Base-by-base conservation (phyloP, 768 basidiomycete genomes). In the Tulasnella sp. region DNA sequence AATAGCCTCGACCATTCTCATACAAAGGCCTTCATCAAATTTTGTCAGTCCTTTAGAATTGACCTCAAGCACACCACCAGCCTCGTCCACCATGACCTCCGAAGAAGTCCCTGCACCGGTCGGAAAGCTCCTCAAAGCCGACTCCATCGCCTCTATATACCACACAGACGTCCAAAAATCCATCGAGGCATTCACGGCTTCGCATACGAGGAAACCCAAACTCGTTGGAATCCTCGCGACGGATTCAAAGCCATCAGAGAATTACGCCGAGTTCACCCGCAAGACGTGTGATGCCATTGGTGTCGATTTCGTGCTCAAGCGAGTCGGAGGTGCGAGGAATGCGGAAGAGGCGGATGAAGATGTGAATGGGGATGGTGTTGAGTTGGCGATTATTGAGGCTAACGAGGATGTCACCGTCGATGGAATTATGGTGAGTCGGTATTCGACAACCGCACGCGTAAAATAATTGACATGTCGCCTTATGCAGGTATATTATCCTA, bases 371-470 rank as follows among this genome's bases (percentile, higher is more conserved):
- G 89, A 92, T 29, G 92, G 88, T 9, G 91, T 92, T 6, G 96
- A 99, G 68, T 88, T 94, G 68, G 93, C 87, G 6, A 94, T 98
- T 63, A 83, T 97, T 31, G 87, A 91, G 65, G 91, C 93, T 6
- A 99, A 99, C 66, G 85, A 86, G 60, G 92, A 98, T 65, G 72
- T 73, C 12, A 74, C 73, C 55, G 80, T 94, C 8, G 81, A 94
- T 69, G 94, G 94, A 7, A 91, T 99, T 66, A 96, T 98, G 93
- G 96, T 93, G 62, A 60, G 79, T 63, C 27, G 14, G 21, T 56
- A 49, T 53, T 62, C 57, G 27, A 14, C 21, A 4, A 27, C 6
- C 8, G 4, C 21, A 43, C 43, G 51, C 21, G 31, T 7, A 41
- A 25, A 29, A 23, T 6, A 14, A 43, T 5, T 37, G 46, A 17